These are phyloP conservation scores for Curvularia spicifera DNA, from an alignment of 2,329 filamentous ascomycete genomes.

Conservation along the genomic window DNA sequence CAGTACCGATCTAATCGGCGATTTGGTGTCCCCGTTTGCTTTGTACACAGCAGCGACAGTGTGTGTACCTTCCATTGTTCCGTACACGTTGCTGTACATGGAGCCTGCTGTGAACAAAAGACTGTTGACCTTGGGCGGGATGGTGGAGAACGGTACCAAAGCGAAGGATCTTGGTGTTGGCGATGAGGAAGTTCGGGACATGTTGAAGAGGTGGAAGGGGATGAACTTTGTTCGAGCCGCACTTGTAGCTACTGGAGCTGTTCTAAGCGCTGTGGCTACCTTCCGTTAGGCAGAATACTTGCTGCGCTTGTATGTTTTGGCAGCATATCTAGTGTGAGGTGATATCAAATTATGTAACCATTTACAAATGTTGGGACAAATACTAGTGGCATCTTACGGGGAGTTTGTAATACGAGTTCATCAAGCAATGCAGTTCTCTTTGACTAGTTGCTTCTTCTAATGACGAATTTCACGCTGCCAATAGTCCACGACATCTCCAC, in stretches of 20 bases:
- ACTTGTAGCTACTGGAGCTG: constrained; percentile 2
- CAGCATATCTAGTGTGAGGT: neutral
- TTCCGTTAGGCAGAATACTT: neutral
- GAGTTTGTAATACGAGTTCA: no score
- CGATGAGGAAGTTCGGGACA: neutral
- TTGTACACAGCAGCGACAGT: constrained; percentile 4
- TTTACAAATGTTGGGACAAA: neutral
- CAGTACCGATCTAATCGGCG: neutral
- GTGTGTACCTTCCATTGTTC: constrained; percentile 3
- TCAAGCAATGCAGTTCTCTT: no score
- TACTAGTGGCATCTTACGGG: neutral
- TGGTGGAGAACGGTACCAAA: constrained; percentile 7
- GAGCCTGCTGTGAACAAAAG: constrained; percentile 8
- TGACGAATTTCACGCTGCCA: no score
- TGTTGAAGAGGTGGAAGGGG: constrained; percentile 9
- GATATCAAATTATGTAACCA: neutral
- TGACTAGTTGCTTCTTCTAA: no score
- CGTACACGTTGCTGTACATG: constrained; percentile 11
- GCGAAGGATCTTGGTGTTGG: constrained; percentile 3
- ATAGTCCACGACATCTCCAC: no score
- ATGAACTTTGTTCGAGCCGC: constrained; percentile 11
- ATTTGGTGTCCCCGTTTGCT: constrained; percentile 1
- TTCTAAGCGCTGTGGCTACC: constrained; percentile 4
- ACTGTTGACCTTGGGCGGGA: constrained; percentile 1
- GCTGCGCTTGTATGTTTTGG: neutral